Evolutionary conservation across 768 basidiomycete genomes (phyloP), one percentile per base, ranked within the genome.

Genomic region (Hygrocybe coccinea): DNA sequence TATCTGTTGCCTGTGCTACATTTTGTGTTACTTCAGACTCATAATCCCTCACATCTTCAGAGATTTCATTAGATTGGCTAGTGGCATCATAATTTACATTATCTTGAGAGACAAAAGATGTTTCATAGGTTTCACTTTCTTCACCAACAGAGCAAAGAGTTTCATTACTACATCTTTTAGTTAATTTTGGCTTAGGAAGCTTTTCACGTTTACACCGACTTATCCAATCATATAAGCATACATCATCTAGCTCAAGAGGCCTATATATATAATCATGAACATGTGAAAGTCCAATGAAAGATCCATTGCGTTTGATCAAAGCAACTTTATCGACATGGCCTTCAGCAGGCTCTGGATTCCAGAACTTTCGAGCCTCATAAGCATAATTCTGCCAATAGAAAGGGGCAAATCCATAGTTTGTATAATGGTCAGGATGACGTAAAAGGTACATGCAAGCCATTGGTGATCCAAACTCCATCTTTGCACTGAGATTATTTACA

Each of bases 391-490:
- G 14, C 56, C 50, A 58, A 37, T 58, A 58, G 29, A 58, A 53
- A 22, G 57, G 49, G 2, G 64, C 58, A 61, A 72, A 73, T 33
- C 17, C 34, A 55, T 68, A 64, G 35, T 61, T 69, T 7, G 64
- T 70, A 51, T 73, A 73, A 43, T 71, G 67, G 47, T 71, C 68
- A 21, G 67, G 67, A 58, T 64, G 48, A 17, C 60, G 62, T 14
- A 68, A 50, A 12, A 68, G 52, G 44, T 68, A 65, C 43, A 64
- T 41, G 11, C 52, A 62, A n/a, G 60, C 63, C 60, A 68, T 64
- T 1, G 71, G 71, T 21, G 55, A 56, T 0, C 71, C 71, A 3
- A 71, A 65, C 51, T 73, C 71, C 43, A 60, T 44, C 45, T 67
- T 69, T 2, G 67, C 43, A 12, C 59, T 63, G 9, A 74, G 37